phyloP scores from a whole-genome alignment of 208 protist genomes.

The Trypanosomatidae sp. region DNA sequence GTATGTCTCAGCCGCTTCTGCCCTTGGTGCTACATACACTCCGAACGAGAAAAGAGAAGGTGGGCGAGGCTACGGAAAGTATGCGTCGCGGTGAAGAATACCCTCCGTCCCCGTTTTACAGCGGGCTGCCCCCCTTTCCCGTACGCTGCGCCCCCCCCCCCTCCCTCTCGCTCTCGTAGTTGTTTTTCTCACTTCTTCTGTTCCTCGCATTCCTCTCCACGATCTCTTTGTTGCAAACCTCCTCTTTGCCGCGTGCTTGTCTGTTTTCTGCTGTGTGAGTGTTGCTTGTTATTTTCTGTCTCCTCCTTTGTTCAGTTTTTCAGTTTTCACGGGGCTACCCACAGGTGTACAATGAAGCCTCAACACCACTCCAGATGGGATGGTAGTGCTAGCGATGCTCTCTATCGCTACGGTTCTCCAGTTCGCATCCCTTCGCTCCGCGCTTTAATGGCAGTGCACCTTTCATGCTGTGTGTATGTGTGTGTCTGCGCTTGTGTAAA shows the following conservation, averaged over 20 bases:
- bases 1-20: neutral
- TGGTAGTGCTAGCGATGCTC: neutral
- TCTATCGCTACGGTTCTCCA: neutral
- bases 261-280: neutral
- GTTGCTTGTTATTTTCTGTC: neutral
- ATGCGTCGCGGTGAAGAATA: neutral
- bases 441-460: neutral
- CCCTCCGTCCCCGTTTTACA: neutral
- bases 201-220: neutral
- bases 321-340: neutral
- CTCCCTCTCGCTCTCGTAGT: neutral
- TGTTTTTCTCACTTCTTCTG: neutral
- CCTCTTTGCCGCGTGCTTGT: neutral
- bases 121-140: neutral
- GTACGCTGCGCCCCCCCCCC: too few relatives aligned
- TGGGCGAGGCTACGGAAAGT: neutral
- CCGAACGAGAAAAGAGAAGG: neutral
- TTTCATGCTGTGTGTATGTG: neutral
- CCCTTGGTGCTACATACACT: neutral
- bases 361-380: neutral
- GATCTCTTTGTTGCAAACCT: neutral
- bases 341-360: neutral
- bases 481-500: neutral
- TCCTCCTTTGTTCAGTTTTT: neutral
- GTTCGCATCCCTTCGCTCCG: neutral